These are phyloP conservation scores for Microdochium trichocladiopsis DNA, from an alignment of 2,329 filamentous ascomycete genomes.

Conservation along the genomic window DNA sequence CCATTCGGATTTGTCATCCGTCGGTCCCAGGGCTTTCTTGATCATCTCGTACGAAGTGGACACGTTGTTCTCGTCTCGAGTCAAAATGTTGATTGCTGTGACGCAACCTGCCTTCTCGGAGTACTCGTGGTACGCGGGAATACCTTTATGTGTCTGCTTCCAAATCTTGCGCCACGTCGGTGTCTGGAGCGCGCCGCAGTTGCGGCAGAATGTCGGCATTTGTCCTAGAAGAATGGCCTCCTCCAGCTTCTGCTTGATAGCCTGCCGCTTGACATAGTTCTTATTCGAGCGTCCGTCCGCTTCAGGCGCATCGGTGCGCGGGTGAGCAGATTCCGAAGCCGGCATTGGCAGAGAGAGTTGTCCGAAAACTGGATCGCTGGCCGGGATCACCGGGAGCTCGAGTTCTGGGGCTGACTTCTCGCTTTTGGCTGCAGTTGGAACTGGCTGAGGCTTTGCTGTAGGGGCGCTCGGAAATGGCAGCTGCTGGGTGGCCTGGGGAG, in stretches of 20 bases:
- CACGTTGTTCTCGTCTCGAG: constrained; percentile 54
- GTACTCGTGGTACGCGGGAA: constrained; percentile 62
- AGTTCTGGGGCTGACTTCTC: constrained; percentile 14
- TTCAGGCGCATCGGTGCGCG: constrained; percentile 34
- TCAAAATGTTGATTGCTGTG: constrained; percentile 64
- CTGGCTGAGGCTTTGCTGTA: constrained; percentile 8
- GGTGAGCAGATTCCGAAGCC: constrained; percentile 30
- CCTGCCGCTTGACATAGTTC: constrained; percentile 56
- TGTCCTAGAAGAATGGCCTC: constrained; percentile 68
- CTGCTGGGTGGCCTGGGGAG: constrained; percentile 4
- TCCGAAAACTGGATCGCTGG: constrained; percentile 36
- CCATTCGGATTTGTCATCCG: constrained; percentile 61
- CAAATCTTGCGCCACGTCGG: constrained; percentile 94
- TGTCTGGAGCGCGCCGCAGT: constrained; percentile 93
- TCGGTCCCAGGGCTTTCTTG: constrained; percentile 62
- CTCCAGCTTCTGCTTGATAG: constrained; percentile 52
- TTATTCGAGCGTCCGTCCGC: constrained; percentile 45
- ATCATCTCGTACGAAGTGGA: constrained; percentile 65
- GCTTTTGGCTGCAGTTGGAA: constrained; percentile 11
- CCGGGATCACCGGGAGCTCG: constrained; percentile 28
- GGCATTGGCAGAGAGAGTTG: constrained; percentile 19
- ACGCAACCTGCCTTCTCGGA: constrained; percentile 67
- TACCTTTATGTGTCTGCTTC: constrained; percentile 66
- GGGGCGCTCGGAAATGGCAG: neutral
- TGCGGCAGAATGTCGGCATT: constrained; percentile 82